Percentiles rank a stretch among this genome's conserved stretches.
Conservation (phyloP, 2,329 filamentous ascomycete genomes). For the Fusarium aywerte region DNA sequence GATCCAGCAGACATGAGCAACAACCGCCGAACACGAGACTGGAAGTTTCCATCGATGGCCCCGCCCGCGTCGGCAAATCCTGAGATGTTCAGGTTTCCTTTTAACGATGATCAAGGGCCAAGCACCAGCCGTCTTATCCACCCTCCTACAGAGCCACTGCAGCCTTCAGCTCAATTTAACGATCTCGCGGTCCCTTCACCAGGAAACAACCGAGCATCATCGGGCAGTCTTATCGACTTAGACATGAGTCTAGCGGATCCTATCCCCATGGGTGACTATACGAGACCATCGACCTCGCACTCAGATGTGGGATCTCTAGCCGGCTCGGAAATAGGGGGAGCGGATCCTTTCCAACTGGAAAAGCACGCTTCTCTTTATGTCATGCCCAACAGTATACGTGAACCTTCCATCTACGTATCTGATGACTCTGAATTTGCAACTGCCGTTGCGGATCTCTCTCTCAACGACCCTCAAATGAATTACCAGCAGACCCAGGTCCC, state of each 20-base stretch:
- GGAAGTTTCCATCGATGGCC: constrained; percentile 67
- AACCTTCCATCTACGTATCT: constrained; percentile 70
- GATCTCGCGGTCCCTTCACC: constrained; percentile 55
- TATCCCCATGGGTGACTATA: constrained; percentile 57
- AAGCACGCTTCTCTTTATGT: constrained; percentile 68
- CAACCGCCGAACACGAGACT: constrained; percentile 64
- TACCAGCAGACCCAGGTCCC: constrained; percentile 38
- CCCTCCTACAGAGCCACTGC: constrained; percentile 62
- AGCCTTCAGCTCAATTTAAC: constrained; percentile 55
- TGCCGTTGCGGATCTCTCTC: constrained; percentile 49
- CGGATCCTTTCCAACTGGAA: constrained; percentile 71
- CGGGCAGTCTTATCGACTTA: constrained; percentile 63
- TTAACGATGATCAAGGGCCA: constrained; percentile 51
- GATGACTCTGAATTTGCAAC: constrained; percentile 65
- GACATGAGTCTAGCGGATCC: constrained; percentile 66
- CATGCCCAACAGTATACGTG: constrained; percentile 55
- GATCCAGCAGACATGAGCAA: constrained; percentile 66
- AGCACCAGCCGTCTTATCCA: constrained; percentile 59
- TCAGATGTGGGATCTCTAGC: constrained; percentile 67
- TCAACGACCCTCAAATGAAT: constrained; percentile 37
- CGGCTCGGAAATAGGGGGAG: constrained; percentile 65
- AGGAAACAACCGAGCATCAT: constrained; percentile 55
- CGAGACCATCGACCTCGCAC: constrained; percentile 68
- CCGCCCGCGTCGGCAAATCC: constrained; percentile 63
- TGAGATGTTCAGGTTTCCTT: constrained; percentile 63